Percentiles rank a stretch among this genome's conserved stretches.
phyloP scores from a whole-genome alignment of 2,329 filamentous ascomycete species.

The Exophiala mesophila region DNA sequence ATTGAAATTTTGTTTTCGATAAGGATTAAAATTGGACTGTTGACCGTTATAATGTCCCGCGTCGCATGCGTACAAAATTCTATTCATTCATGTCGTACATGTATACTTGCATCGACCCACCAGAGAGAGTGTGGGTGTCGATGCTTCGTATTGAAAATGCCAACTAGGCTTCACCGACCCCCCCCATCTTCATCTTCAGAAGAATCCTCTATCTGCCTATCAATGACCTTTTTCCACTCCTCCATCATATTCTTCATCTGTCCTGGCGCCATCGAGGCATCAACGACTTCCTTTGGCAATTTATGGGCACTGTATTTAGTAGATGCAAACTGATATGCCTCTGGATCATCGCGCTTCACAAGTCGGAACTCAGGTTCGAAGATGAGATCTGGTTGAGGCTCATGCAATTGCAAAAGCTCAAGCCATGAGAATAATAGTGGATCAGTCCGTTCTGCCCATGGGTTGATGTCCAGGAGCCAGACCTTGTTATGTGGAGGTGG shows the following conservation, averaged over 20 bases:
- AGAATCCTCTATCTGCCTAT: constrained; percentile 39
- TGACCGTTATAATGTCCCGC: too few species aligned
- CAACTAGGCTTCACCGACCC: too few species aligned
- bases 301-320: constrained; percentile 94
- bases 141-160: too few species aligned
- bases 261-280: constrained; percentile 58
- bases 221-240: constrained; percentile 63
- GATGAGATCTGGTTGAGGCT: constrained; percentile 31
- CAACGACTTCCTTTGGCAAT: constrained; percentile 85
- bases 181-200: constrained; percentile 35
- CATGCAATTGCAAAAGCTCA: constrained; percentile 69
- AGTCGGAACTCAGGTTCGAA: constrained; percentile 74
- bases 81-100: too few species aligned
- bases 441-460: constrained; percentile 87
- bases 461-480: constrained; percentile 89
- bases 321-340: constrained; percentile 79
- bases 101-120: too few species aligned
- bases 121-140: too few species aligned
- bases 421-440: constrained; percentile 84
- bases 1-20: too few species aligned
- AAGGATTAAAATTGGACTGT: too few species aligned
- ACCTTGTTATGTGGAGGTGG: constrained; percentile 69
- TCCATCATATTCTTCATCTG: constrained; percentile 75
- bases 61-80: too few species aligned
- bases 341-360: constrained; percentile 77